These are phyloP conservation scores for Fusarium humuli DNA, from an alignment of 2,329 filamentous ascomycete species.

Conservation along the genomic window DNA sequence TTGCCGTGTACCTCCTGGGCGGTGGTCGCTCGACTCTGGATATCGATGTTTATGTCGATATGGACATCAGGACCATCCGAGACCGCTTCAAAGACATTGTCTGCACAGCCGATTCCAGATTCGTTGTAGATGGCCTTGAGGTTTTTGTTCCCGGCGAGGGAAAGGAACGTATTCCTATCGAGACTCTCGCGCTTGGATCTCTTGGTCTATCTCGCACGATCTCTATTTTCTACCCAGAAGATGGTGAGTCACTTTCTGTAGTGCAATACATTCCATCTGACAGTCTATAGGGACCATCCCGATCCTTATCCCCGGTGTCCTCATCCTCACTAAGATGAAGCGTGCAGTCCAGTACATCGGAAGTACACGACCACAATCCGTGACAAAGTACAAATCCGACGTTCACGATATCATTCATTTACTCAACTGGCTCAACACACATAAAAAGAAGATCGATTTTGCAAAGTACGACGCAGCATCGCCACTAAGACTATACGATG, in stretches of 20 bases:
- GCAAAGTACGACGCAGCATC: fast-evolving
- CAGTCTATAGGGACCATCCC: background rate
- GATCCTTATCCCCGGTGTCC: background rate
- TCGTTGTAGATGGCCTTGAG: background rate
- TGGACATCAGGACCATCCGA: background rate
- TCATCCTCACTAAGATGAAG: background rate
- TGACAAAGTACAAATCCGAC: background rate
- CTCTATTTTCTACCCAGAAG: background rate
- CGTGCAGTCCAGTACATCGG: background rate
- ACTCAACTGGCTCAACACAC: background rate
- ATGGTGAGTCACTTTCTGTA: too few species aligned
- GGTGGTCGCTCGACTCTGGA: background rate
- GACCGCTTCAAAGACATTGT: background rate
- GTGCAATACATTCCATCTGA: too few species aligned
- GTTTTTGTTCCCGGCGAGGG: background rate
- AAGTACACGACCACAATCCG: background rate
- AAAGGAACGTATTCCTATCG: background rate
- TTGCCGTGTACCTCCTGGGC: background rate
- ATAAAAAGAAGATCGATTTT: fast-evolving
- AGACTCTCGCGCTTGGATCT: background rate
- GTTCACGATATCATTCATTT: background rate
- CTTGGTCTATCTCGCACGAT: background rate
- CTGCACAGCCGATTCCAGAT: fast-evolving
- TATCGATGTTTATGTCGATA: background rate
- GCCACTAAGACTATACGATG: background rate